Base-by-base conservation (phyloP, 768 basidiomycete species). In the Agaricus subrufescens region DNA sequence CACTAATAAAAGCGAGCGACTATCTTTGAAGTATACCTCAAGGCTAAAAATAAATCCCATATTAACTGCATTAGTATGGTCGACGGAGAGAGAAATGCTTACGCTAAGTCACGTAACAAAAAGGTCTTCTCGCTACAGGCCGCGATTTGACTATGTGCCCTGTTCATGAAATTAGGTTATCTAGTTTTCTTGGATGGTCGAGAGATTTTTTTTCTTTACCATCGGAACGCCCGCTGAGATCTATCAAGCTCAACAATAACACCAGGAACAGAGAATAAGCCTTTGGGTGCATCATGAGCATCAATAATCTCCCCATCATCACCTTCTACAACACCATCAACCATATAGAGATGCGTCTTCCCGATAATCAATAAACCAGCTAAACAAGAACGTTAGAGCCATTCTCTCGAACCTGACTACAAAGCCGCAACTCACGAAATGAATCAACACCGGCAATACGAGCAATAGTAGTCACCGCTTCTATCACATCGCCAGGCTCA, bases 11-110 rank as follows among this genome's bases (percentile, higher is more conserved):
- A 97, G 73, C 14, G 91, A 94, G 6, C 91, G 84, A 61, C 91
- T 93, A 63, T 98, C 95, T 62, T 85, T 87, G 77, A 97, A 93
- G 71, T 95, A 96, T 9, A 98, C 78, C 67, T 98, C 95, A 14
- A 97, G 75, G 0, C 92, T 94, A 58, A 8, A 38, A 37, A 14
- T 42, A 42, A 27, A 29, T 53, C 39, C 19, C 19, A 19, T 1
- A 58, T 2, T 30, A 38, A 45, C 37, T 6, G 30, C n/a, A 34
- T 34, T 6, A 7, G 7, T 23, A 15, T 56, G 46, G 46, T 34
- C 42, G n/a, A 11, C 10, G 23, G 3, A 31, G n/a, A 11, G 48
- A 29, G 14, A 9, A 26, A 27, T 44, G 74, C 90, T 74, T 65
- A 93, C 90, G 85, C 94, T 12, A 96, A 91, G 64, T 96, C 93